A percentile compares a stretch with the other conserved stretches of the same genome.
phyloP scores from a whole-genome alignment of 192 early-diverging fungal genomes.

The Coemansia umbellata region DNA sequence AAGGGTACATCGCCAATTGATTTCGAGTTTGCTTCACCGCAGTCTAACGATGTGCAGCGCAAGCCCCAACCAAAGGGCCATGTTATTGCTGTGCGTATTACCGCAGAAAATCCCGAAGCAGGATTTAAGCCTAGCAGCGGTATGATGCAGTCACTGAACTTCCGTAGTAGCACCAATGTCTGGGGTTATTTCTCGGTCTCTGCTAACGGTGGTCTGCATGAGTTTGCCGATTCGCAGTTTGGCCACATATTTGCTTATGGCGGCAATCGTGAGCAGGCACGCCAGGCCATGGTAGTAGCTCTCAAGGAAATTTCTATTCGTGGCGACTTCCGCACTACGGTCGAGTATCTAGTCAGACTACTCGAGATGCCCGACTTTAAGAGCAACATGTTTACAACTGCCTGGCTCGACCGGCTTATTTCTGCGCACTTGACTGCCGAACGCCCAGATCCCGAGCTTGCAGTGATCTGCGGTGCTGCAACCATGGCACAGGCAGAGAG shows the following conservation, averaged over 20 bases:
- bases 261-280: slow-evolving; percentile 84
- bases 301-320: slow-evolving; percentile 97
- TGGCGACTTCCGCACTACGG: slow-evolving; percentile 97
- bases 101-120: slow-evolving; percentile 98
- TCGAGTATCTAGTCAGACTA: slow-evolving; percentile 93
- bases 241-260: slow-evolving; percentile 99
- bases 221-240: slow-evolving; percentile 99
- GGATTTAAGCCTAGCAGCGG: slow-evolving; percentile 98
- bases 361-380: slow-evolving; percentile 86
- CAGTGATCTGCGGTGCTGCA: slow-evolving; percentile 90
- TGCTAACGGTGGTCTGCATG: slow-evolving; percentile 92
- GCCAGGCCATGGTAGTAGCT: slow-evolving; percentile 96
- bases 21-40: slow-evolving; percentile 81
- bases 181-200: slow-evolving; percentile 99
- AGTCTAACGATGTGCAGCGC: slow-evolving; percentile 79
- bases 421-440: slow-evolving; percentile 83
- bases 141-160: slow-evolving; percentile 96
- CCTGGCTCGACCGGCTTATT: slow-evolving; percentile 94
- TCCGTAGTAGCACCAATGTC: slow-evolving; percentile 90
- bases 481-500: slow-evolving; percentile 75
- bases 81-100: slow-evolving; percentile 97
- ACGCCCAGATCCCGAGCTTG: slow-evolving; percentile 83
- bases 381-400: slow-evolving; percentile 88
- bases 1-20: slow-evolving; percentile 86
- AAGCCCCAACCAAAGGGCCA: slow-evolving; percentile 93